Evolutionary conservation across 2,329 filamentous ascomycete species (phyloP), one percentile per base, ranked within the genome.

Genomic region (Ceratocystis ficicola): DNA sequence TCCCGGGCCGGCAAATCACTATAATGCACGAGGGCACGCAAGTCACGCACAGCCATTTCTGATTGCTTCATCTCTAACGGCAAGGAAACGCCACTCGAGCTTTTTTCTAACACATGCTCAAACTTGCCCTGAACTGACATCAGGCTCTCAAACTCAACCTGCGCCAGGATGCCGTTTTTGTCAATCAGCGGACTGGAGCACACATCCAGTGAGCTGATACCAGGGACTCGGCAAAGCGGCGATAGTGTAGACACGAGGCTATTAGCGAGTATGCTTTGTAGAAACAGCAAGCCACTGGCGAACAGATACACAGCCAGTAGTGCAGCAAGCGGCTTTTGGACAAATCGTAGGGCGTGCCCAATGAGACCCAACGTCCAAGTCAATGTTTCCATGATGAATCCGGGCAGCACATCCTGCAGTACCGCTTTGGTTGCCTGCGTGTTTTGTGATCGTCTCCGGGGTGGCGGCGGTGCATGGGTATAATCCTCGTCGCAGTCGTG

Each of bases 21-120:
- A 74, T 86, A 85, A 48, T 83, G 80, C 44, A 95, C 87, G 57
- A 91, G 79, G 30, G 84, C 86, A 41, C 87, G 83, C 28, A 94
- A 76, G 70, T 92, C 89, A 50, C 89, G 83, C 44, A 94, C 85
- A 0, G 86, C 85, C 1, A 84, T 79, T 73, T 93, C 88, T 2
- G 86, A 86, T 8, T 84, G 82, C 76, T 90, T 92, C 85, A 94
- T 91, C 70, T 90, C 87, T 70, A 88, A 78, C 0, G 89, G 89
- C 2, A 94, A 76, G 1, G 83, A 84, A 1, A 86, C 83, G 1
- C 85, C 83, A 25, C 85, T 80, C 1, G 84, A 81, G 17, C 83
- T 84, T 67, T 84, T 83, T 69, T 89, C 83, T 3, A 94, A 76
- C 0, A 94, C 84, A 66, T 87, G 83, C 73, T 91, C 88, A 66